Percentiles rank a stretch among this genome's conserved stretches.
Evolutionary conservation across 2,329 filamentous ascomycete species (phyloP).

Genomic region (Xylaria hypoxylon): DNA sequence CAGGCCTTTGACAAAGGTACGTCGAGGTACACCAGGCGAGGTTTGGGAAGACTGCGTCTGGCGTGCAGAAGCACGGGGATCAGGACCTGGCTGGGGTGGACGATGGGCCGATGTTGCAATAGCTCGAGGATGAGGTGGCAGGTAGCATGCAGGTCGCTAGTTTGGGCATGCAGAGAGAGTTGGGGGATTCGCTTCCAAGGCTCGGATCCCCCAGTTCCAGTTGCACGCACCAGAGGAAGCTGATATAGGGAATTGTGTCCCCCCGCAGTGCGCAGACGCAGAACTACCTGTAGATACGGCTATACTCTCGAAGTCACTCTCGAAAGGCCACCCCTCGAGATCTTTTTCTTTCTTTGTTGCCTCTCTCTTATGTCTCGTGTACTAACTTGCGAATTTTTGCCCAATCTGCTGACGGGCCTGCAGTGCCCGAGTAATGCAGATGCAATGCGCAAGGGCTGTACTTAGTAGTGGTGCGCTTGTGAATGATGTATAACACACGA

Average conservation of each 20-base stretch:
- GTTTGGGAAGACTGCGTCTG: slow-evolving; percentile 44
- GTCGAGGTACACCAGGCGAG: slow-evolving; percentile 50
- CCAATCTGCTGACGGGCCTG: slow-evolving; percentile 32
- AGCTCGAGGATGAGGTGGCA: slow-evolving; percentile 61
- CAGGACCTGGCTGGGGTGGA: slow-evolving; percentile 52
- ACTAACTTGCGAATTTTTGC: slow-evolving; percentile 22
- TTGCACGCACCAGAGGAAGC: slow-evolving; percentile 33
- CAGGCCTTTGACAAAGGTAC: slow-evolving; percentile 49
- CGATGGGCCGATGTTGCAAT: slow-evolving; percentile 56
- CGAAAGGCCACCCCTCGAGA: slow-evolving; percentile 30
- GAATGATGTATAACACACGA: slow-evolving; percentile 7
- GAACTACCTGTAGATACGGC: slow-evolving; percentile 31
- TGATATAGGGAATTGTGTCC: slow-evolving; percentile 40
- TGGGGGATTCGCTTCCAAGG: slow-evolving; percentile 44
- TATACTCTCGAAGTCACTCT: slow-evolving; percentile 29
- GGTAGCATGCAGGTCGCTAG: slow-evolving; percentile 59
- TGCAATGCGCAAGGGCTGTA: slow-evolving; percentile 18
- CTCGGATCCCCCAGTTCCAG: slow-evolving; percentile 34
- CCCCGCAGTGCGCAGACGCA: slow-evolving; percentile 34
- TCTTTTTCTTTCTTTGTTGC: not conserved
- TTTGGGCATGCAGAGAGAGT: slow-evolving; percentile 54
- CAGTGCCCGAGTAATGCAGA: slow-evolving; percentile 19
- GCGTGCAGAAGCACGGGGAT: slow-evolving; percentile 47
- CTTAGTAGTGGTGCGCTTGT: slow-evolving; percentile 8
- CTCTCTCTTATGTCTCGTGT: slow-evolving; percentile 27